phyloP scores from a whole-genome alignment of 371 early-diverging fungal species.

The Phascolomyces articulosus region DNA sequence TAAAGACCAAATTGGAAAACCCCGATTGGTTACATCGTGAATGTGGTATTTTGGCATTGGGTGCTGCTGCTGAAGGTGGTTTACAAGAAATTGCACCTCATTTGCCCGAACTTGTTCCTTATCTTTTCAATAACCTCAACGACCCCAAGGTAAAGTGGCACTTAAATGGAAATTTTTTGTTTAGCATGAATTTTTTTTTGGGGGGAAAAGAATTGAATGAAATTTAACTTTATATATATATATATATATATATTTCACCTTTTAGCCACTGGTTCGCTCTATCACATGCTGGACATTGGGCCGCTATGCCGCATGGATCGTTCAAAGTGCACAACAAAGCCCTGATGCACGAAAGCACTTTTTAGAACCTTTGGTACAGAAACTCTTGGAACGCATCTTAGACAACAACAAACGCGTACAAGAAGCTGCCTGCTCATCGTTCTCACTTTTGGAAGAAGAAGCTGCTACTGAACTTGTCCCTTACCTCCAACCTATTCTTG shows the following conservation, averaged over 20 bases:
- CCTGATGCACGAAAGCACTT: constrained; percentile 66
- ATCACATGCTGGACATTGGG: constrained; percentile 98
- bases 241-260: neutral
- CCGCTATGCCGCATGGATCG: constrained; percentile 88
- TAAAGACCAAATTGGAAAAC: constrained; percentile 79
- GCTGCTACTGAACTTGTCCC: constrained; percentile 77
- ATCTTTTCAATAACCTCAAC: constrained; percentile 76
- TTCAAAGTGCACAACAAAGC: constrained; percentile 53
- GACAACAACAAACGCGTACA: constrained; percentile 95
- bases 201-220: constrained; percentile 4
- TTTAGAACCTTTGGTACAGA: constrained; percentile 81
- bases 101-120: constrained; percentile 85
- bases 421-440: constrained; percentile 92
- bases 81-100: constrained; percentile 86
- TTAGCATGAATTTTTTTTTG: neutral
- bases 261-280: constrained; percentile 87
- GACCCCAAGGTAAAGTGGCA: constrained; percentile 76
- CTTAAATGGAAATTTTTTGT: too few species aligned
- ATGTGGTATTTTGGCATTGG: constrained; percentile 94
- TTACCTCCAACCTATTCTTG: constrained; percentile 80
- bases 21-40: constrained; percentile 91
- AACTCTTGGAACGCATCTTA: constrained; percentile 74
- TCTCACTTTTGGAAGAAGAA: constrained; percentile 89
- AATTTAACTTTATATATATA: neutral
- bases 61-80: constrained; percentile 96